Percentiles rank a stretch among this genome's conserved stretches.
Conservation (phyloP, 352 stramenopile genomes). For the Thalassiosira hispida region DNA sequence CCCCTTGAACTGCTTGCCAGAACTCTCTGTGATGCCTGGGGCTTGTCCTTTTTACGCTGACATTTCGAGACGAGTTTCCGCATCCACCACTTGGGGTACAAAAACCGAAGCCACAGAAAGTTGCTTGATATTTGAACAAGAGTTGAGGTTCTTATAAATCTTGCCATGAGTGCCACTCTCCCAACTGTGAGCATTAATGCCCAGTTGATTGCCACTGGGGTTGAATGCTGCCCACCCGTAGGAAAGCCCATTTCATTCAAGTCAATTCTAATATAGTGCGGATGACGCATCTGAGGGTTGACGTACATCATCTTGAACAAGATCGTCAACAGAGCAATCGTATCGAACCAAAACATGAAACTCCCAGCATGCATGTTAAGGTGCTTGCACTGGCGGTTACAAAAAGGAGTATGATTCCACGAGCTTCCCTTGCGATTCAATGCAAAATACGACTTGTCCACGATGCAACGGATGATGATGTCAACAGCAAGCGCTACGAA, state of each 20-base stretch:
- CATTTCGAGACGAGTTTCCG: slow-evolving; percentile 5
- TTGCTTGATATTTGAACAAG: slow-evolving; percentile 15
- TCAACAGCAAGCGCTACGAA: slow-evolving; percentile 62
- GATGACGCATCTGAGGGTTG: slow-evolving; percentile 15
- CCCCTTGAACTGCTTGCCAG: background rate
- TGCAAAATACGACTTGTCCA: slow-evolving; percentile 65
- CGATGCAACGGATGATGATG: slow-evolving; percentile 57
- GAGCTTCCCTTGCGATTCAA: slow-evolving; percentile 4
- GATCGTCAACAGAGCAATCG: slow-evolving; percentile 59
- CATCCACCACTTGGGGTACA: slow-evolving; percentile 31
- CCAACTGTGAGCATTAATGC: slow-evolving; percentile 59
- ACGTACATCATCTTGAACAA: slow-evolving; percentile 66
- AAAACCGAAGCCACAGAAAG: slow-evolving; percentile 7
- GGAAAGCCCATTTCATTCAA: slow-evolving; percentile 54
- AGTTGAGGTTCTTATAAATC: slow-evolving; percentile 66
- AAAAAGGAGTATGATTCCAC: background rate
- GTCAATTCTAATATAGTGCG: slow-evolving; percentile 18
- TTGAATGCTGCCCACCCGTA: slow-evolving; percentile 27
- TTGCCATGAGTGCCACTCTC: slow-evolving; percentile 55
- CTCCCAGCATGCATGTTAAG: slow-evolving; percentile 49
- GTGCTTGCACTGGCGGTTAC: slow-evolving; percentile 4
- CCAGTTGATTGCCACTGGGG: slow-evolving; percentile 17
- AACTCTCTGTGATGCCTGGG: slow-evolving; percentile 9
- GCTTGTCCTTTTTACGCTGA: background rate
- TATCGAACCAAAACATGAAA: slow-evolving; percentile 82